A percentile compares a stretch with the other conserved stretches of the same genome.
These are phyloP conservation scores for Diaporthe sp. DNA, from an alignment of 2,329 filamentous ascomycete species.

Conservation along the genomic window DNA sequence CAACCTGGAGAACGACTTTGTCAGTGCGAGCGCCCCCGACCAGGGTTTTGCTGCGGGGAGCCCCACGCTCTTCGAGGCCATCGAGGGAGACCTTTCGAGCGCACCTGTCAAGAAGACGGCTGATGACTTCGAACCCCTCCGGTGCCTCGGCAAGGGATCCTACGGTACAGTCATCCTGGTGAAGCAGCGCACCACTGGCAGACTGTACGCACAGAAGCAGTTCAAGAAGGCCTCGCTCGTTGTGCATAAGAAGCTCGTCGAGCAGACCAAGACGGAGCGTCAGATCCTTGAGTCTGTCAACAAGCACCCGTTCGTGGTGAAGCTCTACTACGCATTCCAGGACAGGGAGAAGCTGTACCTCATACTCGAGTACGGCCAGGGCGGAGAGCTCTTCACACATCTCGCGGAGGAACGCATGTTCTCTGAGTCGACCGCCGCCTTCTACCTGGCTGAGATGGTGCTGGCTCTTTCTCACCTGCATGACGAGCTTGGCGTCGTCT, in stretches of 20 bases:
- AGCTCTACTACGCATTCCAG: constrained; percentile 98
- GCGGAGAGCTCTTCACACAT: constrained; percentile 97
- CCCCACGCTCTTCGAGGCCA: constrained; percentile 53
- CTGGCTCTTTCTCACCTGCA: constrained; percentile 94
- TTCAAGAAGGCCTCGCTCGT: constrained; percentile 97
- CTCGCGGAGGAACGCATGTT: constrained; percentile 96
- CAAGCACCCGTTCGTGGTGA: constrained; percentile 96
- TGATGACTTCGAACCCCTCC: constrained; percentile 89
- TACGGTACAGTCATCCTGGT: constrained; percentile 96
- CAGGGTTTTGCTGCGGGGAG: constrained; percentile 42
- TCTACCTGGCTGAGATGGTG: constrained; percentile 99
- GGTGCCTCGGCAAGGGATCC: constrained; percentile 94
- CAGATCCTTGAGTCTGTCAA: constrained; percentile 96
- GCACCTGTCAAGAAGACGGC: constrained; percentile 86
- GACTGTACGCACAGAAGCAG: constrained; percentile 97
- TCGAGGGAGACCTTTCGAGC: constrained; percentile 66
- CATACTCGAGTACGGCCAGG: constrained; percentile 97
- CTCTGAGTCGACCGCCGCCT: constrained; percentile 86
- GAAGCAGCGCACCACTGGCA: constrained; percentile 87
- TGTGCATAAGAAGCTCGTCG: constrained; percentile 94
- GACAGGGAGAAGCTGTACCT: constrained; percentile 98
- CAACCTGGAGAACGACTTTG: constrained; percentile 85
- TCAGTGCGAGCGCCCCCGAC: constrained; percentile 73
- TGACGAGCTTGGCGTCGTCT: constrained; percentile 91
- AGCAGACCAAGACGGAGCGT: constrained; percentile 97